Evolutionary conservation across 441 rosid species (phyloP).

Genomic region (Erodium texanum): DNA sequence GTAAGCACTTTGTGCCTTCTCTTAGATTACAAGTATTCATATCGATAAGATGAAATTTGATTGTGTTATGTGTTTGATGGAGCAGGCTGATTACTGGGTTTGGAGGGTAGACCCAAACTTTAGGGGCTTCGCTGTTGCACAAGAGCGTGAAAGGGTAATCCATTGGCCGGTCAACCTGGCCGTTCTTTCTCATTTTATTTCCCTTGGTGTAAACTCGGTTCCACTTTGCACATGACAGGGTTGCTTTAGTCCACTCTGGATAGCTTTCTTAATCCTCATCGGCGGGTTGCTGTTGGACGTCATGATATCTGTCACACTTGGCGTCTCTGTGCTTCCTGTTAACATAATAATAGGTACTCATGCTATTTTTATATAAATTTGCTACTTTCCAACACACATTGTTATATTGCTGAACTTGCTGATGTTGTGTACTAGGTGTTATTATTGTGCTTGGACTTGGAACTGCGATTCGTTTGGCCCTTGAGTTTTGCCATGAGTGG

Average conservation of each 20-base stretch:
- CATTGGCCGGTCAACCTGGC: conserved; percentile 7
- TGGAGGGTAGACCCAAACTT: conserved; percentile 69
- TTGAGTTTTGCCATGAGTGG: conserved; percentile 84
- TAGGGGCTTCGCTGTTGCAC: conserved; percentile 28
- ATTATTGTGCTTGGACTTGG: conserved; percentile 85
- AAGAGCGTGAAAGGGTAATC: conserved; percentile 53
- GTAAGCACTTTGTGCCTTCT: conserved; percentile 36
- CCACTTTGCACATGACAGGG: conserved; percentile 29
- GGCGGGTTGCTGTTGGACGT: conserved; percentile 81
- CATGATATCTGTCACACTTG: conserved; percentile 72
- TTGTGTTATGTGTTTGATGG: conserved; percentile 16
- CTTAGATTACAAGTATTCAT: conserved; percentile 3
- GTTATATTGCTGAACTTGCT: background rate
- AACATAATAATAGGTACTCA: conserved; percentile 67
- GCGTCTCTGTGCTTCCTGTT: conserved; percentile 75
- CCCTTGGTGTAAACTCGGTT: background rate
- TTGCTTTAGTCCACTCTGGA: conserved; percentile 81
- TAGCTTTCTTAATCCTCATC: conserved; percentile 79
- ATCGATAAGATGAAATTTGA: conserved; percentile 12
- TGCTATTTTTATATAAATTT: background rate
- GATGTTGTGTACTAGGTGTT: conserved; percentile 36
- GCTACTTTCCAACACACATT: background rate
- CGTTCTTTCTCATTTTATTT: background rate
- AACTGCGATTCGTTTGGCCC: conserved; percentile 62
- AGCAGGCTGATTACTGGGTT: conserved; percentile 65